Base-by-base conservation (phyloP, 176 grass and related monocot genomes). In the Musa beccarii region DNA sequence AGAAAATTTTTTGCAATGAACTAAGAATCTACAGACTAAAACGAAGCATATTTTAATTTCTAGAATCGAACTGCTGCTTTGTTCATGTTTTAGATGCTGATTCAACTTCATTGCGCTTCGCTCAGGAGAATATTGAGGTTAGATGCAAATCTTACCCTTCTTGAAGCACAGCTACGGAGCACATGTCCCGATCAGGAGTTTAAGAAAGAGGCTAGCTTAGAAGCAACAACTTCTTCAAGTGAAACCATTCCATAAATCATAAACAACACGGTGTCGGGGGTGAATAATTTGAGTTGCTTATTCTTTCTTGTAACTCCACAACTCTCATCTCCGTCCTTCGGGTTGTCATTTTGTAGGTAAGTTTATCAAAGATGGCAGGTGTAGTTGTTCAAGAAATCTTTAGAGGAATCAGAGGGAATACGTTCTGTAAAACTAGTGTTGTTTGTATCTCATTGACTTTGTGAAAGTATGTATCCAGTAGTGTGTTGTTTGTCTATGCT, bases 61-160 rank as follows among this genome's bases (percentile, higher is more conserved):
- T 29, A 66, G 7, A 62, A 62, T n/a, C 17, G 5, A n/a, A 20
- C 17, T 7, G 9, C 12, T 66, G 2, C 12, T 66, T 66, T 26
- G 11, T 7, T 9, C 13, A 12, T 26, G 63, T 3, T 23, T 43
- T 43, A 43, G n/a, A 24, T 66, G 22, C 63, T 28, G 23, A 26
- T 28, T 72, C 51, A 72, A 21, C 24, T 25, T 50, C 3, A 5
- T 43, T 50, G 2, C 25, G 17, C 10, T 3, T 53, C 53, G 29
- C 53, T 53, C 70, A 72, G 70, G 70, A 72, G 70, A 72, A 72
- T 72, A 51, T 53, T 54, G 49, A 51, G 70, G 34, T 53, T 72
- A 24, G 70, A 72, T 26, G 70, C 51, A 53, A 72, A 53, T 72
- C 70, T 72, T 72, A 72, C 26, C 21, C 49, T 72, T 72, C 10